Percentiles rank a stretch among this genome's conserved stretches.
phyloP scores from a whole-genome alignment of 345 rosid species.

The Microthlaspi erraticum region DNA sequence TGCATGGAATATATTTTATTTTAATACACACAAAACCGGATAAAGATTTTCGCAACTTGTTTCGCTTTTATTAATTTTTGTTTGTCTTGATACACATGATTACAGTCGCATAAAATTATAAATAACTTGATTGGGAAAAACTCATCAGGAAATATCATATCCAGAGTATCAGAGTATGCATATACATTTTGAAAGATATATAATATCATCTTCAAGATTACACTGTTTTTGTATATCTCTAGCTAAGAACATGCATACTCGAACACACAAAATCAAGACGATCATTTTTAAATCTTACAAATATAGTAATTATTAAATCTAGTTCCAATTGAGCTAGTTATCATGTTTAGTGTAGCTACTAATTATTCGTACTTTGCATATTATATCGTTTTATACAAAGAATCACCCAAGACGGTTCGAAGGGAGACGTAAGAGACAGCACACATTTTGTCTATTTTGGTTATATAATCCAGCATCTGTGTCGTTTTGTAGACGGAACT shows the following conservation, averaged over 20 bases:
- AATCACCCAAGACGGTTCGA: constrained; percentile 32
- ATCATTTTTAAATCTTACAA: not conserved
- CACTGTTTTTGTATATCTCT: not conserved
- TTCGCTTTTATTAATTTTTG: not conserved
- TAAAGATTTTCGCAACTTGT: constrained; percentile 26
- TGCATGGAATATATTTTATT: constrained; percentile 3
- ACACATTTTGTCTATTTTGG: constrained; percentile 27
- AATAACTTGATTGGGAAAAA: constrained; percentile 1
- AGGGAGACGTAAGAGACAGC: constrained; percentile 33
- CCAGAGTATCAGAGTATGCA: not conserved
- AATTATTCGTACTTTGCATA: not conserved
- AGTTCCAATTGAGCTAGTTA: not conserved
- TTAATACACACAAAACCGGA: constrained; percentile 9
- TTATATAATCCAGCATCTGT: constrained; percentile 17
- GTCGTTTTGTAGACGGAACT: constrained; percentile 23
- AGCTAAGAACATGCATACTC: not conserved
- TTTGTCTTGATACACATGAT: not conserved
- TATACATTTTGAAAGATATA: too few species aligned
- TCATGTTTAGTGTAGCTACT: not conserved
- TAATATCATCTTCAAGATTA: not conserved
- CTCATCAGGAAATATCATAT: not conserved
- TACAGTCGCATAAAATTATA: not conserved
- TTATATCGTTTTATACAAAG: constrained; percentile 15
- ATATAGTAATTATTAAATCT: not conserved
- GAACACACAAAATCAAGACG: not conserved